A percentile compares a stretch with the other conserved stretches of the same genome.
Conservation (phyloP, 495 filamentous ascomycete genomes). For the Aspergillus egyptiacus region DNA sequence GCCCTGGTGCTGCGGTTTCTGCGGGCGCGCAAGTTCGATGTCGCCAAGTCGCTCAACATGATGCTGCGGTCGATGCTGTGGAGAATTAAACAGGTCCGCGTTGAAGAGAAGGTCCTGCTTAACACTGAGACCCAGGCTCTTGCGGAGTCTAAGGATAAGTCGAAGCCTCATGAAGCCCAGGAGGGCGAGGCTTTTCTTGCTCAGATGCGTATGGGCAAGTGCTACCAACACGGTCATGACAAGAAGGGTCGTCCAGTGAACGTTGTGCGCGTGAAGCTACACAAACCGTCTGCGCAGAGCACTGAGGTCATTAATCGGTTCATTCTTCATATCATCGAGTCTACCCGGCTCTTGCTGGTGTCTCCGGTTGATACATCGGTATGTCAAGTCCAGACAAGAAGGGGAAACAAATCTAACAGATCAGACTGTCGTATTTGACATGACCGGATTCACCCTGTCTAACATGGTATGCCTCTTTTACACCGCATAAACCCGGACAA, state of each 20-base stretch:
- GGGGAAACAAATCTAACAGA: neutral
- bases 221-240: conserved; percentile 80
- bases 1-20: conserved; percentile 84
- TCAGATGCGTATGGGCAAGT: conserved; percentile 86
- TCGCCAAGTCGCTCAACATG: conserved; percentile 85
- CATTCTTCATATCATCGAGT: conserved; percentile 91
- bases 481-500: neutral
- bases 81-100: conserved; percentile 70
- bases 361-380: conserved; percentile 82
- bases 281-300: conserved; percentile 78
- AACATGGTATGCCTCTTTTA: conserved; percentile 64
- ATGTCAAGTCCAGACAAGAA: conserved; percentile 30
- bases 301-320: conserved; percentile 75
- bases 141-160: conserved; percentile 46
- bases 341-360: conserved; percentile 66
- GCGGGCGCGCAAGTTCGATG: conserved; percentile 90
- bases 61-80: conserved; percentile 84
- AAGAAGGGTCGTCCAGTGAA: conserved; percentile 79
- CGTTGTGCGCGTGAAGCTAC: conserved; percentile 69
- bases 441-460: conserved; percentile 84
- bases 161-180: conserved; percentile 50
- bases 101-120: conserved; percentile 74
- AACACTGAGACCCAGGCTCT: conserved; percentile 66
- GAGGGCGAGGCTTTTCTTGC: conserved; percentile 72
- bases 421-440: conserved; percentile 81